A percentile compares a stretch with the other conserved stretches of the same genome.
Evolutionary conservation across 176 grass and related monocot genomes (phyloP).

Genomic region (Pharus latifolius): DNA sequence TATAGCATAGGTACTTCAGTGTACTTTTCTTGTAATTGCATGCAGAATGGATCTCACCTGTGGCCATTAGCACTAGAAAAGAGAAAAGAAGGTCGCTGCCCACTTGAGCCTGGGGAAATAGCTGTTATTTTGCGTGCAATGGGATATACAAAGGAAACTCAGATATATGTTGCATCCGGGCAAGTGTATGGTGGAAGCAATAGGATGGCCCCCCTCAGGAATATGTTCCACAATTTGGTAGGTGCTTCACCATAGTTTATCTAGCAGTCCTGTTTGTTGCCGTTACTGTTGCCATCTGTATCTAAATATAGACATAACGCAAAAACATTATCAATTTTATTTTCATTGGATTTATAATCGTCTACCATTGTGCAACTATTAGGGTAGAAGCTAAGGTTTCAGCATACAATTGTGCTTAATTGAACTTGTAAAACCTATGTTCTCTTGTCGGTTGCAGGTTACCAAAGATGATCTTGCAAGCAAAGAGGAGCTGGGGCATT

Average conservation of each 20-base stretch:
- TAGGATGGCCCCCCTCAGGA: slow-evolving; percentile 80
- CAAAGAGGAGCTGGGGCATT: slow-evolving; percentile 80
- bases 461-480: slow-evolving; percentile 87
- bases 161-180: slow-evolving; percentile 97
- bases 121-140: slow-evolving; percentile 81
- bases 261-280: not conserved
- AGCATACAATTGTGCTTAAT: slow-evolving; percentile 3
- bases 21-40: not conserved
- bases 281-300: not conserved
- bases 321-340: too few species aligned
- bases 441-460: slow-evolving; percentile 34
- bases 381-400: not conserved
- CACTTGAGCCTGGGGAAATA: slow-evolving; percentile 90
- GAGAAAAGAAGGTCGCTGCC: slow-evolving; percentile 95
- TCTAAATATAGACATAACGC: not conserved
- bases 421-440: too few species aligned
- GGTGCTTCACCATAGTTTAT: not conserved
- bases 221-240: slow-evolving; percentile 97
- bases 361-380: not conserved
- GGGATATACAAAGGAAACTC: slow-evolving; percentile 88
- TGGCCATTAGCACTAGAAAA: slow-evolving; percentile 83
- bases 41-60: slow-evolving; percentile 92
- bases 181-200: slow-evolving; percentile 92
- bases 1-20: not conserved
- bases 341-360: too few species aligned